Conservation (phyloP, 2,329 filamentous ascomycete genomes). For the Trichoderma pleuroti region DNA sequence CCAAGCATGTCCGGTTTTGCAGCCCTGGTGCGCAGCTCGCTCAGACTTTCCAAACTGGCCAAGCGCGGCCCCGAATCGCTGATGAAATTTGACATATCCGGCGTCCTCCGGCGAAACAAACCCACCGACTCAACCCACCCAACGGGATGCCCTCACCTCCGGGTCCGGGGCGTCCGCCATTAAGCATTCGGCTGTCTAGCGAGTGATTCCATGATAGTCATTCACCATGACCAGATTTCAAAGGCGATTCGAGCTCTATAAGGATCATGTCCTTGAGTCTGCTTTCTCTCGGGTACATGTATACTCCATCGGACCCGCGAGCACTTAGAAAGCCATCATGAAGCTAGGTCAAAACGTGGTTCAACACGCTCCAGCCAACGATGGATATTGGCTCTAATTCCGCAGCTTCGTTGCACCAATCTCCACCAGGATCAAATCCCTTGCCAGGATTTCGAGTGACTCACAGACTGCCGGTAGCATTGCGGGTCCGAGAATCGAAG, state of each 20-base stretch:
- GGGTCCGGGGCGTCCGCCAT: neutral
- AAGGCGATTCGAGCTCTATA: neutral
- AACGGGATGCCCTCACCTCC: neutral
- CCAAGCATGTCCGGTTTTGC: neutral
- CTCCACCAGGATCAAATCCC: neutral
- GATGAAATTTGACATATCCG: neutral
- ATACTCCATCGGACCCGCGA: neutral
- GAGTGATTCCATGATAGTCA: neutral
- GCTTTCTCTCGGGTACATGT: neutral
- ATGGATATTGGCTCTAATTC: neutral
- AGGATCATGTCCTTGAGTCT: neutral
- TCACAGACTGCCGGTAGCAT: neutral
- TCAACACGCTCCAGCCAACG: neutral
- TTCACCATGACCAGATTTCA: neutral
- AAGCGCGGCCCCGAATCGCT: neutral
- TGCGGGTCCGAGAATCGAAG: slow-evolving; percentile 1
- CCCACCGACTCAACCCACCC: neutral
- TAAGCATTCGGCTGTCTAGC: neutral
- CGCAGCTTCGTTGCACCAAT: neutral
- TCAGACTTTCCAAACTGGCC: slow-evolving; percentile 15
- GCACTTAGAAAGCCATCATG: neutral
- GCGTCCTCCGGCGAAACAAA: neutral
- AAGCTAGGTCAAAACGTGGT: neutral
- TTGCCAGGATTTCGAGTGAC: neutral
- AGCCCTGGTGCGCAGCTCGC: neutral